phyloP scores from a whole-genome alignment of 75 land plant genomes.

The Selaginella tamariscina region DNA sequence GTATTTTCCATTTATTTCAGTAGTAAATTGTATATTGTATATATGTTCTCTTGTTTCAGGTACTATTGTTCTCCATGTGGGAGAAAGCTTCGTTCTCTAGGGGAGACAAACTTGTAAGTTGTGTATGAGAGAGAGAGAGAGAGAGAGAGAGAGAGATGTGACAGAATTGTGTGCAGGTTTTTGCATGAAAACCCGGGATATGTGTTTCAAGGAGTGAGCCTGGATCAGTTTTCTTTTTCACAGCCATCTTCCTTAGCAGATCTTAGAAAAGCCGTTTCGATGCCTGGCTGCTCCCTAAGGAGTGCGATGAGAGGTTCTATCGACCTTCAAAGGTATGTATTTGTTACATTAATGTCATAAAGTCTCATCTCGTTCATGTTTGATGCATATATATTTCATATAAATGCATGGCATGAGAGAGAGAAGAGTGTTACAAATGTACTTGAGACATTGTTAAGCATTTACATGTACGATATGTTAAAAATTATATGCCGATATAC shows the following conservation, averaged over 20 bases:
- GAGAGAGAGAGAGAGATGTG: too few species aligned
- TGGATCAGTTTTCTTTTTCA: background rate
- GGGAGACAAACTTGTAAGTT: background rate
- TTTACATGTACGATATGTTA: too few species aligned
- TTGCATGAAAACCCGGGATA: background rate
- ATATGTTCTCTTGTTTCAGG: background rate
- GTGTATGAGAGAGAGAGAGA: too few species aligned
- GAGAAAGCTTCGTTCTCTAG: background rate
- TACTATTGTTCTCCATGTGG: background rate
- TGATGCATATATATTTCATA: too few species aligned
- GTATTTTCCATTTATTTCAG: background rate
- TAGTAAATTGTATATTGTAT: background rate
- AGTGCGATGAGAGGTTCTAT: background rate
- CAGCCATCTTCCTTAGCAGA: background rate
- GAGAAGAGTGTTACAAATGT: too few species aligned
- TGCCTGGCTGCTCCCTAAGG: background rate
- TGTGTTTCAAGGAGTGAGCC: background rate
- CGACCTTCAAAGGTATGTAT: too few species aligned
- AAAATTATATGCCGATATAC: too few species aligned
- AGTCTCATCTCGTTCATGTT: too few species aligned
- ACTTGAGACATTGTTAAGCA: too few species aligned
- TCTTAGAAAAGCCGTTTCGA: background rate
- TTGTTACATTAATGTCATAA: too few species aligned
- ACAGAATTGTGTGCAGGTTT: background rate
- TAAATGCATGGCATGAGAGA: too few species aligned